Percentiles rank a stretch among this genome's conserved stretches.
These are phyloP conservation scores for Chalciporus pseudorubinellus DNA, from an alignment of 768 basidiomycete genomes.

Conservation along the genomic window DNA sequence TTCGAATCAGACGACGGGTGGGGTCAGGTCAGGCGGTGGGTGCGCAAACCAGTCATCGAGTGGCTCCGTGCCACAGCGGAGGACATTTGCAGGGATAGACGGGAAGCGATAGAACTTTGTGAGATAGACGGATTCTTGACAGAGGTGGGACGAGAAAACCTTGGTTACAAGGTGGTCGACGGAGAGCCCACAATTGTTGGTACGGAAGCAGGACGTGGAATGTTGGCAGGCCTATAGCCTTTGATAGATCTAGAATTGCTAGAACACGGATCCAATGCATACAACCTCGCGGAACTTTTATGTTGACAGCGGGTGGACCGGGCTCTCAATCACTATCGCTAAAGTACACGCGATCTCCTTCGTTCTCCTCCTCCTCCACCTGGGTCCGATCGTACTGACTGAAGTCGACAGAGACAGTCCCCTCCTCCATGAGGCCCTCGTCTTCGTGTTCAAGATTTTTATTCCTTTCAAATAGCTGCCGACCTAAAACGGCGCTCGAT, in stretches of 20 bases:
- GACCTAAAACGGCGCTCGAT: constrained; percentile 48
- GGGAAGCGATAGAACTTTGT: constrained; percentile 34
- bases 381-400: constrained; percentile 80
- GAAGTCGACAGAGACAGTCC: constrained; percentile 80
- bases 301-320: background rate
- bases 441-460: constrained; percentile 69
- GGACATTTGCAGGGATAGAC: constrained; percentile 41
- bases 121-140: constrained; percentile 60
- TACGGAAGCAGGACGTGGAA: constrained; percentile 50
- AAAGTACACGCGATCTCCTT: constrained; percentile 66
- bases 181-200: constrained; percentile 54
- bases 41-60: constrained; percentile 68
- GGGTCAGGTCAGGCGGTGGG: constrained; percentile 50
- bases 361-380: constrained; percentile 45
- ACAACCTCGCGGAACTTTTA: constrained; percentile 5
- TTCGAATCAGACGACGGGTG: constrained; percentile 51
- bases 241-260: constrained; percentile 11
- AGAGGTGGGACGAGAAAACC: constrained; percentile 52
- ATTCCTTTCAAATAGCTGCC: constrained; percentile 89
- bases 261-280: constrained; percentile 8
- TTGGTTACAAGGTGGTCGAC: constrained; percentile 59
- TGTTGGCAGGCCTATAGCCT: constrained; percentile 58
- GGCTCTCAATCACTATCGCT: constrained; percentile 78
- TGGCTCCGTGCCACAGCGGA: constrained; percentile 63
- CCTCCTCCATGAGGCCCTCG: constrained; percentile 80